A percentile compares a stretch with the other conserved stretches of the same genome.
Conservation (phyloP, 73 alveolate genomes). For the Stentor coeruleus region DNA sequence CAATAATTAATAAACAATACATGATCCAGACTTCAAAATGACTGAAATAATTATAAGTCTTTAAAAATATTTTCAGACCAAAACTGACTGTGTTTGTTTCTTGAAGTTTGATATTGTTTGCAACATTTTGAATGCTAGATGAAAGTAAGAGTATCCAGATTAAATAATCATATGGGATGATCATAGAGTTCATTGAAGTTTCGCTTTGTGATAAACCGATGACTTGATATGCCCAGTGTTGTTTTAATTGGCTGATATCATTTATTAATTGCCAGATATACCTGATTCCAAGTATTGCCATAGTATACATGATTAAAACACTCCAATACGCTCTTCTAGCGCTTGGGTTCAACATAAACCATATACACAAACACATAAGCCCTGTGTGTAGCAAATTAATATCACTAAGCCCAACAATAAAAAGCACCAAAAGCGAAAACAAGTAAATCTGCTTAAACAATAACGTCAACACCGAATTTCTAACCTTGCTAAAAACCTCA, state of each 20-base stretch:
- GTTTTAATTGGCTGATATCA: neutral
- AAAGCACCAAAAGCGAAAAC: neutral
- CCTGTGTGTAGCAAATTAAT: constrained; percentile 13
- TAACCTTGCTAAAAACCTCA: neutral
- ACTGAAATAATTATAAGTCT: neutral
- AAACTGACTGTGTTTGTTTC: no score
- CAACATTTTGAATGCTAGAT: neutral
- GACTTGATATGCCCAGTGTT: neutral
- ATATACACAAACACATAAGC: neutral
- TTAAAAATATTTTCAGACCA: neutral
- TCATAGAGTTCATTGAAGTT: neutral
- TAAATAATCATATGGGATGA: neutral
- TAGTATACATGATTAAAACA: neutral
- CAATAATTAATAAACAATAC: neutral
- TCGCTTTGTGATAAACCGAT: no score
- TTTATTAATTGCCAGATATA: no score
- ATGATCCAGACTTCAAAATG: constrained; percentile 10
- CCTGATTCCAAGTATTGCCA: neutral
- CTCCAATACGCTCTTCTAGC: neutral
- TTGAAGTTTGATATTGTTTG: neutral
- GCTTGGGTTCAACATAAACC: constrained; percentile 4
- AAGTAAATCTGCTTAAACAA: neutral
- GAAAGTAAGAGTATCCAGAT: constrained; percentile 11
- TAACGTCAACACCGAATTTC: neutral
- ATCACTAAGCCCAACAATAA: constrained; percentile 4